Evolutionary conservation across 1,139 yeast species (phyloP), one percentile per base, ranked within the genome.

Genomic region (Oligophagozyma castellii): DNA sequence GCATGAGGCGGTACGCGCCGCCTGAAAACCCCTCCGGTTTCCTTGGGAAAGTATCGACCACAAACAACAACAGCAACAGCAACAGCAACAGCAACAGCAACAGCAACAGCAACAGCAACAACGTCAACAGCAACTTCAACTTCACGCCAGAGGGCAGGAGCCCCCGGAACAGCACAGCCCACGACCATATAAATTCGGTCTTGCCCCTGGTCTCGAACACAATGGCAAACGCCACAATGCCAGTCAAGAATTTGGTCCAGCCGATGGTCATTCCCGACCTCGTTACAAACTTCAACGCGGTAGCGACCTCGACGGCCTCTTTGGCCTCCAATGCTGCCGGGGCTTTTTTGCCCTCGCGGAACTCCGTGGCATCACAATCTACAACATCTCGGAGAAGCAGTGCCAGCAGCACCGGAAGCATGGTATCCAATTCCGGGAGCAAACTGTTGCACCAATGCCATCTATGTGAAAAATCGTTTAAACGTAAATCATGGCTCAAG

Each of bases 401-500:
- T n/a, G n/a, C n/a, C n/a, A n/a, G n/a, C n/a, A n/a, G n/a, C n/a
- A n/a, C n/a, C n/a, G n/a, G n/a, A n/a, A n/a, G n/a, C n/a, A n/a
- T n/a, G n/a, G n/a, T n/a, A n/a, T n/a, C n/a, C n/a, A n/a, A n/a
- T n/a, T n/a, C n/a, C n/a, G 29, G n/a, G n/a, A n/a, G n/a, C n/a
- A n/a, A n/a, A n/a, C n/a, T n/a, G n/a, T n/a, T n/a, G n/a, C 86
- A 79, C 54, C 66, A 66, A 40, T 84, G 95, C 59, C 76, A 79
- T n/a, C 61, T 83, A 36, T 75, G 93, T 44, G 70, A 68, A 30
- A 68, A 76, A 29, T 56, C 70, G 30, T 86, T 86, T 62, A 86
- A 81, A 50, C 65, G 96, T 36, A 86, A 92, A 20, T 95, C 89
- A 47, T 95, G 89, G 59, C 81, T 86, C 32, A 80, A 83, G 51